Evolutionary conservation across 2,329 filamentous ascomycete genomes (phyloP).

Genomic region (Ceratocystis albifundus): DNA sequence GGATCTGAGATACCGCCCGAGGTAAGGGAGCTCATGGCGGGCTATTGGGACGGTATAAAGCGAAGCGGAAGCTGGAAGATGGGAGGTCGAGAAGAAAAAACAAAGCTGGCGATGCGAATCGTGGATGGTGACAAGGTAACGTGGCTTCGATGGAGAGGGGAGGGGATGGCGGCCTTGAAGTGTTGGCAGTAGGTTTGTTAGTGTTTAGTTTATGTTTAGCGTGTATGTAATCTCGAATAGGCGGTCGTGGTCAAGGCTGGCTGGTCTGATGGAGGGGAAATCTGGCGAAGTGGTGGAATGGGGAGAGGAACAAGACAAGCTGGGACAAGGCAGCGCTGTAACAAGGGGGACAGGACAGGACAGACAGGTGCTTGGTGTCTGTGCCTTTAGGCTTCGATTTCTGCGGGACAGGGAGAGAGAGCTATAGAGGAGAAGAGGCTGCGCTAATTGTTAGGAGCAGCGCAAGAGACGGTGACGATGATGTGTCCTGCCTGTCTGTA

Average conservation of each 20-base stretch:
- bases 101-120: background rate
- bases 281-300: conserved; percentile 17
- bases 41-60: background rate
- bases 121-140: background rate
- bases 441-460: background rate
- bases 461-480: no score
- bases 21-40: conserved; percentile 22
- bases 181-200: background rate
- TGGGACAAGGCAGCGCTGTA: background rate
- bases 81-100: background rate
- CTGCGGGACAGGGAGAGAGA: background rate
- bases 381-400: background rate
- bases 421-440: background rate
- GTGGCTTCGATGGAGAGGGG: conserved; percentile 6
- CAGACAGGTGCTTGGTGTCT: background rate
- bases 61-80: background rate
- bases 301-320: background rate
- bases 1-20: conserved; percentile 54
- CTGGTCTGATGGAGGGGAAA: conserved; percentile 17
- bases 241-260: conserved; percentile 5
- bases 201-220: background rate
- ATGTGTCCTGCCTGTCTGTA: no score
- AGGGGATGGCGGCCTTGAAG: background rate
- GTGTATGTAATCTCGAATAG: conserved; percentile 10
- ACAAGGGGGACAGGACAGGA: background rate